Conservation (phyloP, 257 asterid genomes). For the Nicotiana undulata region DNA sequence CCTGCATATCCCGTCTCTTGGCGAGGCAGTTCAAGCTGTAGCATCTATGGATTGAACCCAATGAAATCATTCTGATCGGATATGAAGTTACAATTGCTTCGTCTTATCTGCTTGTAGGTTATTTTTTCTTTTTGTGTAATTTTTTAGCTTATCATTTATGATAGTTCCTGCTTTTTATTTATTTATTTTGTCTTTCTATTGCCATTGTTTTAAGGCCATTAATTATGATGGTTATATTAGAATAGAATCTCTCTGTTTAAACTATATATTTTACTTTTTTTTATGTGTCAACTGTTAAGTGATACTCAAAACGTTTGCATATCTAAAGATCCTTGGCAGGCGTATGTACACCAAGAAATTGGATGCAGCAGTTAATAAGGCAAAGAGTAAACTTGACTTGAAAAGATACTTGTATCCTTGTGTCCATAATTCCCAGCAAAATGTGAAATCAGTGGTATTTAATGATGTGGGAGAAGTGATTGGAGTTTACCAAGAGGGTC, state of each 20-base stretch:
- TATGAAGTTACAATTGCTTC: neutral
- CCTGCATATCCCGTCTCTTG: neutral
- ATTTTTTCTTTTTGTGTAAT: neutral
- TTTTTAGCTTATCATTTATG: no score
- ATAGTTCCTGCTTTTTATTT: neutral
- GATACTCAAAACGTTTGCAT: neutral
- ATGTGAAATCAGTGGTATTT: neutral
- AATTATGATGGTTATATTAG: neutral
- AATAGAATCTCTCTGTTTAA: neutral
- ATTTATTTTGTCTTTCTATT: neutral
- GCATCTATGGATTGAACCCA: no score
- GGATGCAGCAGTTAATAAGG: neutral
- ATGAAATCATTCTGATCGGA: neutral
- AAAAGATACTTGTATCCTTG: neutral
- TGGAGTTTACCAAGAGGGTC: neutral
- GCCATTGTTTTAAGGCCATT: neutral
- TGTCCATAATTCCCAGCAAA: neutral
- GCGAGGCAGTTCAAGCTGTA: neutral
- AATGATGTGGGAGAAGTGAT: neutral
- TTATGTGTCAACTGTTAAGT: neutral
- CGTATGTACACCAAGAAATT: neutral
- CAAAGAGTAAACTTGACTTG: neutral
- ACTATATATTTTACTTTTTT: neutral
- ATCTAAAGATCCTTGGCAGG: neutral
- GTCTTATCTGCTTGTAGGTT: neutral